These are phyloP conservation scores for Penicillium italicum DNA, from an alignment of 2,329 filamentous ascomycete genomes.

Conservation along the genomic window DNA sequence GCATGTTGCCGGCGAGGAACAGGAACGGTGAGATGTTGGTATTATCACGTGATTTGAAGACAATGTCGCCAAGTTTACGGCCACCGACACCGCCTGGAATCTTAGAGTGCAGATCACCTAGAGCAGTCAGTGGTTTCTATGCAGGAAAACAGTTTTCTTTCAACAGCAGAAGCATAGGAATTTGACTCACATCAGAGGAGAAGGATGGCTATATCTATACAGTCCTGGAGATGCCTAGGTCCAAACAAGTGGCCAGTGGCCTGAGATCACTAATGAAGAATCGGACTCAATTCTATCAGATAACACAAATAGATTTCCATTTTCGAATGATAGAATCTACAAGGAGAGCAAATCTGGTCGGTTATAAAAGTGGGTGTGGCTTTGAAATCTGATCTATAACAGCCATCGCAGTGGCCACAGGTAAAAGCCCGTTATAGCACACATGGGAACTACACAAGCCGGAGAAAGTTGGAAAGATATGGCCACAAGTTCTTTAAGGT, in stretches of 20 bases:
- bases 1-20: conserved; percentile 6
- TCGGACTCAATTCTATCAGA: neutral
- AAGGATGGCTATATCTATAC: neutral
- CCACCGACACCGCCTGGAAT: neutral
- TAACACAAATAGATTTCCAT: neutral
- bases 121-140: neutral
- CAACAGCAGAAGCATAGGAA: neutral
- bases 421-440: neutral
- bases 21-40: conserved; percentile 13
- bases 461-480: neutral
- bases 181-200: neutral
- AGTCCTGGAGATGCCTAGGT: neutral
- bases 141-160: neutral
- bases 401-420: neutral
- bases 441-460: neutral
- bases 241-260: neutral
- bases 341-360: neutral
- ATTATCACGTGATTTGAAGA: conserved; percentile 12
- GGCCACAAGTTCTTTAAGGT: no score
- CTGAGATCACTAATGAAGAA: neutral
- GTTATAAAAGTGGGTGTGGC: neutral
- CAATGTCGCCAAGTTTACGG: neutral
- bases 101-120: neutral
- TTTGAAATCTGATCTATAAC: neutral
- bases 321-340: no score